Percentiles rank a stretch among this genome's conserved stretches.
phyloP scores from a whole-genome alignment of 352 stramenopile genomes.

The Saprolegnia parasitica region DNA sequence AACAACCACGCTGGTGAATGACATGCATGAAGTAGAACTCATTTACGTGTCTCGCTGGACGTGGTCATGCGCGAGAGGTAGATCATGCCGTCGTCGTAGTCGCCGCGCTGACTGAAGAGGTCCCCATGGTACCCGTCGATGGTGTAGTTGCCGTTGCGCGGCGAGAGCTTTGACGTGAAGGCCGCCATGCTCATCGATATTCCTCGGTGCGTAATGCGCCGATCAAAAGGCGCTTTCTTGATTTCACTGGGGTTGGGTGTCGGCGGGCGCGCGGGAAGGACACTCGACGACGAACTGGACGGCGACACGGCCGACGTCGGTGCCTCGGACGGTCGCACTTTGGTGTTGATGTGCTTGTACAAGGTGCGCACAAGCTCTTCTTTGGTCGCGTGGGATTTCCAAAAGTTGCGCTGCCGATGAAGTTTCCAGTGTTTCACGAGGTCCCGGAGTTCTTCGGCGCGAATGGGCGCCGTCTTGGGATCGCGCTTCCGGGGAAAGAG shows the following conservation, averaged over 20 bases:
- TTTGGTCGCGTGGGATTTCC: slow-evolving; percentile 84
- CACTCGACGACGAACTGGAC: background rate
- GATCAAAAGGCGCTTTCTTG: background rate
- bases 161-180: background rate
- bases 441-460: slow-evolving; percentile 85
- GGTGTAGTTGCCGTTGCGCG: background rate
- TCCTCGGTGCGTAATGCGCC: background rate
- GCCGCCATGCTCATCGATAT: background rate
- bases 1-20: no score
- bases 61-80: slow-evolving; percentile 79
- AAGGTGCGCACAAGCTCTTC: slow-evolving; percentile 81
- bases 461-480: slow-evolving; percentile 65
- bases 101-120: slow-evolving; percentile 74
- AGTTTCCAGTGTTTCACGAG: slow-evolving; percentile 88
- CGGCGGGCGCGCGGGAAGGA: background rate
- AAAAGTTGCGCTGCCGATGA: slow-evolving; percentile 84
- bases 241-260: background rate
- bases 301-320: background rate
- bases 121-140: slow-evolving; percentile 61
- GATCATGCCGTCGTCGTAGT: slow-evolving; percentile 85
- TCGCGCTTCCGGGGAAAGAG: slow-evolving; percentile 74
- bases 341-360: slow-evolving; percentile 84
- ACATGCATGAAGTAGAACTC: background rate
- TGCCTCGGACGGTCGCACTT: slow-evolving; percentile 23
- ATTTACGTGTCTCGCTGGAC: slow-evolving; percentile 25